Conservation (phyloP, 169 alveolate species). For the Plasmodium vivax region DNA sequence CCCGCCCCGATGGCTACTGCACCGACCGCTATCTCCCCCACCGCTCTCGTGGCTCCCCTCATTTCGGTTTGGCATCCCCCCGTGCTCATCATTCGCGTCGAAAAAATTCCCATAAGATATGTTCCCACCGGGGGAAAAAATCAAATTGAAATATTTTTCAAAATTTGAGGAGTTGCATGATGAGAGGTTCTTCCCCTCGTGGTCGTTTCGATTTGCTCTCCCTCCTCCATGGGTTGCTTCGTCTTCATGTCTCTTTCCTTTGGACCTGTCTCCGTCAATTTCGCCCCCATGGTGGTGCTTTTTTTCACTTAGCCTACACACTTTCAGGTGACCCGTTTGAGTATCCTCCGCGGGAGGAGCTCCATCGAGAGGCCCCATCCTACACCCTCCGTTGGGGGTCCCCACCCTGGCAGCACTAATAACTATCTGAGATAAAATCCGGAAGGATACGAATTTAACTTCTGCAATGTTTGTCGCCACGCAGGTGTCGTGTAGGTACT, state of each 20-base stretch:
- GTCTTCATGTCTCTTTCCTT: not conserved
- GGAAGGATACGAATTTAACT: conserved; percentile 37
- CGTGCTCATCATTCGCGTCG: conserved; percentile 17
- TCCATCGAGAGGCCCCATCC: not conserved
- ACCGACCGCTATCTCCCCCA: not conserved
- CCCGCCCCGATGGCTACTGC: not conserved
- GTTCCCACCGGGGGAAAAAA: conserved; percentile 9
- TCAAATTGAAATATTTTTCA: conserved; percentile 53
- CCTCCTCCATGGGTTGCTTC: not conserved
- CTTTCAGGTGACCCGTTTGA: not conserved
- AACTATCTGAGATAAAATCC: conserved; percentile 36
- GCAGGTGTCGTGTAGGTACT: conserved; percentile 55
- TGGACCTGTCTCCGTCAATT: not conserved
- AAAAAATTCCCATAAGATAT: conserved; percentile 25
- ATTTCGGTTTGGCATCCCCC: too few species aligned
- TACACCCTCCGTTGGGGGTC: not conserved
- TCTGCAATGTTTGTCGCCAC: conserved; percentile 38
- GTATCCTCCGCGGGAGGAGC: not conserved
- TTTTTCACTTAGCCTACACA: not conserved
- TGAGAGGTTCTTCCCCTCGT: not conserved
- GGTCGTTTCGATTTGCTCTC: not conserved
- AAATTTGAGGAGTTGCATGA: conserved; percentile 38
- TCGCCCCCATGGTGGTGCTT: not conserved
- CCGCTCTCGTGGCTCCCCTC: not conserved
- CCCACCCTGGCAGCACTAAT: conserved; percentile 7